phyloP scores from a whole-genome alignment of 768 basidiomycete species.

The Hygrophoropsis aurantiaca region DNA sequence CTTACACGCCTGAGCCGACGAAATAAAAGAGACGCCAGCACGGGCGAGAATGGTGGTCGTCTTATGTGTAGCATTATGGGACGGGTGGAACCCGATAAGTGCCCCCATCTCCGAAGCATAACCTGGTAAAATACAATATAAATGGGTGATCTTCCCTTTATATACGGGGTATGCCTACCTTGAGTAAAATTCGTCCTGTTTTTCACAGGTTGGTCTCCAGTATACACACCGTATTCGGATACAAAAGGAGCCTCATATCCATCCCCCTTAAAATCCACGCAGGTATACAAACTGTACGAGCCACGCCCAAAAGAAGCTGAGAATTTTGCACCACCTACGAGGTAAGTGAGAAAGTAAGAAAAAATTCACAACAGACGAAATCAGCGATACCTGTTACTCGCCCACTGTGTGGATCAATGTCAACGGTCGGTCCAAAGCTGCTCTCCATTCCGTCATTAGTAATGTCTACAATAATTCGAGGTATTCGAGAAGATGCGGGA shows the following conservation, averaged over 20 bases:
- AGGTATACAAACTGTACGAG: constrained; percentile 56
- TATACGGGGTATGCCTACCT: constrained; percentile 12
- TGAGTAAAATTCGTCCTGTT: constrained; percentile 46
- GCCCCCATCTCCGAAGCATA: constrained; percentile 53
- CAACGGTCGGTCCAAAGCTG: constrained; percentile 46
- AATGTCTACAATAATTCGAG: constrained; percentile 58
- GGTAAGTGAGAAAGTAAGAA: not conserved
- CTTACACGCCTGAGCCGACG: constrained; percentile 55
- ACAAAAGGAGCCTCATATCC: constrained; percentile 47
- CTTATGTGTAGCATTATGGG: constrained; percentile 24
- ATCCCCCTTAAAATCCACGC: constrained; percentile 59
- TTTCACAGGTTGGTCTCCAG: constrained; percentile 47
- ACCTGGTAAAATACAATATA: constrained; percentile 26
- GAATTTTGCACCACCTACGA: constrained; percentile 39
- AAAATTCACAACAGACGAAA: no score
- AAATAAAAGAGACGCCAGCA: constrained; percentile 65
- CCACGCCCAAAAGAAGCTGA: constrained; percentile 61
- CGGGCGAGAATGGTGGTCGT: constrained; percentile 52
- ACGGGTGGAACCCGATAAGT: constrained; percentile 49
- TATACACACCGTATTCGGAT: constrained; percentile 55
- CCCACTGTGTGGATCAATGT: constrained; percentile 46
- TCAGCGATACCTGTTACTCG: constrained; percentile 43
- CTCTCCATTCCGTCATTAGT: constrained; percentile 62
- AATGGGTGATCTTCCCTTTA: not conserved
- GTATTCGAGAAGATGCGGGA: constrained; percentile 43